Percentiles rank a stretch among this genome's conserved stretches.
Conservation (phyloP, 2,329 filamentous ascomycete genomes). For the Didymella keratinophila region DNA sequence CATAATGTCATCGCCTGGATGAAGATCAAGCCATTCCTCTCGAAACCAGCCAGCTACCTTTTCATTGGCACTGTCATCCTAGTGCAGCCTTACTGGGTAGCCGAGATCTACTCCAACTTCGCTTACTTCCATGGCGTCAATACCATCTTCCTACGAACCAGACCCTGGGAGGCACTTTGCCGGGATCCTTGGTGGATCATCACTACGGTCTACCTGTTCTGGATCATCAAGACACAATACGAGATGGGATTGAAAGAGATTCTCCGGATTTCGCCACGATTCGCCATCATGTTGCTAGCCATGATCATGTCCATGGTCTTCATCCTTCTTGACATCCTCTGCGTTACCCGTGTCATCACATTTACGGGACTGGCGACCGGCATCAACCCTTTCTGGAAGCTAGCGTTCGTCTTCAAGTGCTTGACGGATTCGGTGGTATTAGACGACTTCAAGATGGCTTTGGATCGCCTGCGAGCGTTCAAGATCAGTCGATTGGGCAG, state of each 20-base stretch:
- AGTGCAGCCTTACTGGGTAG: slow-evolving; percentile 69
- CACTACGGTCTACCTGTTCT: slow-evolving; percentile 66
- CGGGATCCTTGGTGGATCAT: slow-evolving; percentile 75
- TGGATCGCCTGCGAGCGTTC: slow-evolving; percentile 57
- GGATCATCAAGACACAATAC: slow-evolving; percentile 69
- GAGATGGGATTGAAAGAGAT: slow-evolving; percentile 66
- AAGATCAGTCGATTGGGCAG: slow-evolving; percentile 52
- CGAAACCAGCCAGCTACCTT: slow-evolving; percentile 58
- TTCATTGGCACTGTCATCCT: slow-evolving; percentile 68
- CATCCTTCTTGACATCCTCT: slow-evolving; percentile 67
- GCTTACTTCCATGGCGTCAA: slow-evolving; percentile 67
- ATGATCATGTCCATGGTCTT: slow-evolving; percentile 69
- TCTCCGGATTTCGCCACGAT: slow-evolving; percentile 68
- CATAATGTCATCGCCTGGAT: slow-evolving; percentile 74
- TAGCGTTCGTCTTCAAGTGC: slow-evolving; percentile 71
- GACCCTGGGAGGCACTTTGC: slow-evolving; percentile 68
- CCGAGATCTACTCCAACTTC: slow-evolving; percentile 72
- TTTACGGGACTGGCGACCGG: slow-evolving; percentile 54
- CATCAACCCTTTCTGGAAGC: slow-evolving; percentile 73
- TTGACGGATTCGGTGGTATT: slow-evolving; percentile 71
- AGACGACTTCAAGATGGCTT: slow-evolving; percentile 71
- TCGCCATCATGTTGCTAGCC: slow-evolving; percentile 67
- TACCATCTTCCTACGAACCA: slow-evolving; percentile 61
- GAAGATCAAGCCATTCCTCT: slow-evolving; percentile 69
- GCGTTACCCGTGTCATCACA: slow-evolving; percentile 62